These are phyloP conservation scores for Pisolithus microcarpus DNA, from an alignment of 768 basidiomycete genomes.

Conservation along the genomic window DNA sequence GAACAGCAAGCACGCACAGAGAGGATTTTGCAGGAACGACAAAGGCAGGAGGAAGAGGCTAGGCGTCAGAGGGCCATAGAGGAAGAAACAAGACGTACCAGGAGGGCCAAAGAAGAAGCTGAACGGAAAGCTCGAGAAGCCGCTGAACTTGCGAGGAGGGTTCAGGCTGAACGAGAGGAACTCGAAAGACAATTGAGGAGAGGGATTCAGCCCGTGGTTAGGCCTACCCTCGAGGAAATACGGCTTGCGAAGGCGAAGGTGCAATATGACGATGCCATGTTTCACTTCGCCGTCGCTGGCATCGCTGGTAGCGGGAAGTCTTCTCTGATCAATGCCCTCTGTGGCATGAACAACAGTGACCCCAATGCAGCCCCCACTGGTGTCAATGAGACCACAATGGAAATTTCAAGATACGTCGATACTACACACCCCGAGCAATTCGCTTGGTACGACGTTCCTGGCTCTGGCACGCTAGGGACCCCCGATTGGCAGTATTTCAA, in stretches of 20 bases:
- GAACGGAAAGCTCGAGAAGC: too few relatives aligned
- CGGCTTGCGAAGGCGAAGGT: neutral
- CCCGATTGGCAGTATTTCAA: slow-evolving; percentile 26
- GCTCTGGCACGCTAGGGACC: slow-evolving; percentile 20
- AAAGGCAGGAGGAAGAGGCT: too few relatives aligned
- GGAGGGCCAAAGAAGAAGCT: too few relatives aligned
- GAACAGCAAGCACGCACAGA: slow-evolving; percentile 18
- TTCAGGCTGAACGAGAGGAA: too few relatives aligned
- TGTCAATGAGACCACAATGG: slow-evolving; percentile 18
- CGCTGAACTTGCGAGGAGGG: too few relatives aligned
- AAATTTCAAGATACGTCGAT: slow-evolving; percentile 18
- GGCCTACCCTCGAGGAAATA: too few relatives aligned
- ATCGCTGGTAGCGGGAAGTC: slow-evolving; percentile 9
- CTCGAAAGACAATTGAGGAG: too few relatives aligned
- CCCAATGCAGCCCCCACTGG: slow-evolving; percentile 18
- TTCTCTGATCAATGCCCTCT: slow-evolving; percentile 15
- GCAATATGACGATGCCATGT: slow-evolving; percentile 5
- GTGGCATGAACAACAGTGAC: slow-evolving; percentile 16
- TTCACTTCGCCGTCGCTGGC: slow-evolving; percentile 10
- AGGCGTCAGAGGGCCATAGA: too few relatives aligned
- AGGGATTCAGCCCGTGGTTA: too few relatives aligned
- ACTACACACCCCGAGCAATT: slow-evolving; percentile 6
- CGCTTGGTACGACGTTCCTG: slow-evolving; percentile 26
- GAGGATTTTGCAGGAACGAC: slow-evolving; percentile 7
- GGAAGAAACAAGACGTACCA: too few relatives aligned